Base-by-base conservation (phyloP, 768 basidiomycete genomes). In the Boletus insuetus region DNA sequence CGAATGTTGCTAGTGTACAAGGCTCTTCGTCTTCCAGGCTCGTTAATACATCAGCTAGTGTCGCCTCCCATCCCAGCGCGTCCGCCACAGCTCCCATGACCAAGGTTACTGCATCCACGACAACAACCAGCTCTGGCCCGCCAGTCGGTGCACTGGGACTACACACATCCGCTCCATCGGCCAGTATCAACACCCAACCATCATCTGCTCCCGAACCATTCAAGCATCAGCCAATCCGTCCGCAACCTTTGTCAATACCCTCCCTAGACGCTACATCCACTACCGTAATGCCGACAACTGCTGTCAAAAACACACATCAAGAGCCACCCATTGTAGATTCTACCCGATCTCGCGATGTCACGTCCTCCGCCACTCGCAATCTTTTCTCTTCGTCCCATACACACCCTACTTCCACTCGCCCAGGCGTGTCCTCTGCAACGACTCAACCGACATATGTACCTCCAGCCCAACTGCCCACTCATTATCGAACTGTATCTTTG, bases 401-500 rank as follows among this genome's bases (percentile, higher is more conserved):
- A 63, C 57, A 69, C 51, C 58, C 64, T 49, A 44, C 55, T n/a
- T 54, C 61, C 8, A 16, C 64, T 55, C 72, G 67, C 12, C 56
- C 65, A 20, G 53, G 46, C n/a, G 38, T 51, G 34, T 57, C 64
- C 34, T 56, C 62, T 40, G 34, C 64, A 53, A 54, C 32, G 42
- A 62, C 51, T 49, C 62, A 60, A 53, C 67, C 61, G n/a, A 55
- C 51, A 47, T 56, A 66, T 52, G 59, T 62, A 58, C 42, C 53
- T 37, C 52, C 65, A 55, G 46, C 42, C 13, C 72, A 69, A 54
- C 52, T 58, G 10, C 49, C 57, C 40, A 40, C 44, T 43, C 77
- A 78, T 53, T 58, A 73, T 29, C 75, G 73, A 56, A 64, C 71
- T 56, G 67, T 62, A 62, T 77, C 77, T 24, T 51, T 75, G 43